Percentiles rank a stretch among this genome's conserved stretches.
Evolutionary conservation across 2,329 filamentous ascomycete species (phyloP).

Genomic region (Clonostachys solani): DNA sequence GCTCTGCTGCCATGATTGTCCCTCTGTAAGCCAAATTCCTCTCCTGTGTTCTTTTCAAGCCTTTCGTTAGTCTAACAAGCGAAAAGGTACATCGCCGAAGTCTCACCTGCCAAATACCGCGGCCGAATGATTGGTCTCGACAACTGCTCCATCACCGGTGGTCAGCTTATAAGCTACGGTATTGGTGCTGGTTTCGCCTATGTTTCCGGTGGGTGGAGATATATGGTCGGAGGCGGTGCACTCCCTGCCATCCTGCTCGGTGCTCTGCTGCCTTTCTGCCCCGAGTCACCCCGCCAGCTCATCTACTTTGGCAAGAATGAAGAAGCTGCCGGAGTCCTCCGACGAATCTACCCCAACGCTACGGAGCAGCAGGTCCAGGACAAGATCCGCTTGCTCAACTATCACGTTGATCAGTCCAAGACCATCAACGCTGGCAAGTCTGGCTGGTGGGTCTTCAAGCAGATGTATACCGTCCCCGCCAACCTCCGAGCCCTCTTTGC

Average conservation of each 20-base stretch:
- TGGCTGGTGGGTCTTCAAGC: conserved; percentile 4
- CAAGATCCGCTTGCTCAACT: conserved; percentile 6
- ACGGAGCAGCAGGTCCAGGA: conserved; percentile 18
- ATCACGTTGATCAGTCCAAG: too few species aligned
- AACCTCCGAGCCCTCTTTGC: conserved; percentile 32
- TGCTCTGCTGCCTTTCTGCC: conserved; percentile 9
- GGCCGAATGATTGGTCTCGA: conserved; percentile 16
- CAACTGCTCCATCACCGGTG: conserved; percentile 12
- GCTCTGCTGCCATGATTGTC: conserved; percentile 32
- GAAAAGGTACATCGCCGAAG: conserved; percentile 12
- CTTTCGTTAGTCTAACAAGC: not conserved
- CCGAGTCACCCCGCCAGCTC: conserved; percentile 12
- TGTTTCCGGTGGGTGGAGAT: conserved; percentile 16
- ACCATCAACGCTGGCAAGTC: conserved; percentile 4
- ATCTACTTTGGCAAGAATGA: conserved; percentile 21
- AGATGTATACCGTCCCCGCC: conserved; percentile 23
- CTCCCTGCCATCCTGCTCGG: conserved; percentile 11
- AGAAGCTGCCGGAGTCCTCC: not conserved
- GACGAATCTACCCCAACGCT: conserved; percentile 9
- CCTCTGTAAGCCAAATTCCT: conserved; percentile 7
- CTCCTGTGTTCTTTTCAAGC: not conserved
- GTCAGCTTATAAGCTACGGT: conserved; percentile 10
- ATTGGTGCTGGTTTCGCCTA: conserved; percentile 25
- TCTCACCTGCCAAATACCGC: conserved; percentile 11
- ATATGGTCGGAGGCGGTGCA: conserved; percentile 9